Evolutionary conservation across 1,284 basidiomycete species (phyloP).

Genomic region (Irpex rosettiformis): DNA sequence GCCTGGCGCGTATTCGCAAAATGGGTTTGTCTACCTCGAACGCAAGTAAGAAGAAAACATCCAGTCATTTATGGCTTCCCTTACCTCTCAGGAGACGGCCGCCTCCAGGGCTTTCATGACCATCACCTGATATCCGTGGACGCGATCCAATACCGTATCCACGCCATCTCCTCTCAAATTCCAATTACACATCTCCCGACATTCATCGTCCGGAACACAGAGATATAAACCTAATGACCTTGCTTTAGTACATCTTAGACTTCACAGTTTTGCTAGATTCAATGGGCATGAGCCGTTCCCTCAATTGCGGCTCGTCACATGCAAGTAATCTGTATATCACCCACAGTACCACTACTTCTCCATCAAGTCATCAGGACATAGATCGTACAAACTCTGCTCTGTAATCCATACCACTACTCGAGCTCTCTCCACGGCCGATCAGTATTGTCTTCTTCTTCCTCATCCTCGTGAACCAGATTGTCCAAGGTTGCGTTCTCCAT

Average conservation of each 20-base stretch:
- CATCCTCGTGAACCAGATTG: constrained; percentile 30
- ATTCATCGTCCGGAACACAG: too few species aligned
- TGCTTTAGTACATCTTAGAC: too few species aligned
- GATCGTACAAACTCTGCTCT: neutral
- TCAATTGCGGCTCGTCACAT: too few species aligned
- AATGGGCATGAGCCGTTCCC: too few species aligned
- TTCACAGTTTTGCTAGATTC: too few species aligned
- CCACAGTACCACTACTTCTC: too few species aligned
- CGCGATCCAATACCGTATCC: neutral
- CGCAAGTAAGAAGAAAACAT: constrained; percentile 14
- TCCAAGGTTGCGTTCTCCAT: constrained; percentile 43
- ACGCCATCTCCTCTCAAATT: neutral
- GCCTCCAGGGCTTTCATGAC: constrained; percentile 6
- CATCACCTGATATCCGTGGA: too few species aligned
- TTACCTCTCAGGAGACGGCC: constrained; percentile 20
- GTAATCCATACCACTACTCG: constrained; percentile 17
- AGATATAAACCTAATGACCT: too few species aligned
- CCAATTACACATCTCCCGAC: neutral
- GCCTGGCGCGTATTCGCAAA: constrained; percentile 43
- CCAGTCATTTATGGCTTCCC: constrained; percentile 18
- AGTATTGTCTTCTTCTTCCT: constrained; percentile 41
- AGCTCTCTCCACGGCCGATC: constrained; percentile 52
- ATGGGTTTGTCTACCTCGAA: constrained; percentile 25
- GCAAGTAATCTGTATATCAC: too few species aligned
- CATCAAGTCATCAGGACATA: neutral